A percentile compares a stretch with the other conserved stretches of the same genome.
Evolutionary conservation across 1,139 yeast species (phyloP).

Genomic region (Kodamaea anthophila): DNA sequence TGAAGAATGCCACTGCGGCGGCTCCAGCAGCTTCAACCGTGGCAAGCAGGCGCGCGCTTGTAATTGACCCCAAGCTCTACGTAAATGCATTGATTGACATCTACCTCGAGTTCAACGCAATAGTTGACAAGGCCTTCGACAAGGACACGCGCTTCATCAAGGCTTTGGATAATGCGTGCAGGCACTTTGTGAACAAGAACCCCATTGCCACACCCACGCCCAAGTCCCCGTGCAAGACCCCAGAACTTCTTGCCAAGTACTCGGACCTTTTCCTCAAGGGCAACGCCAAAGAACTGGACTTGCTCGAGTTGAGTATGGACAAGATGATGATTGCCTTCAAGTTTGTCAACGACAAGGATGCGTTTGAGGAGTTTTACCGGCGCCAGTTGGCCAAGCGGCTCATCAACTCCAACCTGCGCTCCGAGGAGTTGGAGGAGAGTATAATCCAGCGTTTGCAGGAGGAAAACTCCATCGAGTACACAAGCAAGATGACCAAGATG

Average conservation of each 20-base stretch:
- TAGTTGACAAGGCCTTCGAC: slow-evolving; percentile 67
- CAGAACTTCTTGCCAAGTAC: slow-evolving; percentile 86
- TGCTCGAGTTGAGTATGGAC: slow-evolving; percentile 68
- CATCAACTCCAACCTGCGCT: slow-evolving; percentile 76
- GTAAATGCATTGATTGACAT: slow-evolving; percentile 71
- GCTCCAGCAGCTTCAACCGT: no score
- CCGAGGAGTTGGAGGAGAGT: slow-evolving; percentile 78
- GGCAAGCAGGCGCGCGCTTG: slow-evolving; percentile 4
- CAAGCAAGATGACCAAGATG: slow-evolving; percentile 93
- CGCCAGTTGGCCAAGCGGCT: slow-evolving; percentile 84
- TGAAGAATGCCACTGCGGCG: slow-evolving; percentile 36
- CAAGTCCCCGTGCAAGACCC: slow-evolving; percentile 55
- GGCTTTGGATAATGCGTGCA: slow-evolving; percentile 86
- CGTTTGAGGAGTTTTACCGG: slow-evolving; percentile 90
- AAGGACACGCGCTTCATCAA: slow-evolving; percentile 76
- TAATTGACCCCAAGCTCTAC: slow-evolving; percentile 68
- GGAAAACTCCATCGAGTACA: slow-evolving; percentile 88
- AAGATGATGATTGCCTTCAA: slow-evolving; percentile 85
- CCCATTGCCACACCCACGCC: slow-evolving; percentile 65
- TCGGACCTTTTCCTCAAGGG: slow-evolving; percentile 79
- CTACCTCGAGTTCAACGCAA: slow-evolving; percentile 58
- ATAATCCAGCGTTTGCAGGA: slow-evolving; percentile 84
- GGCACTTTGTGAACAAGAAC: slow-evolving; percentile 76
- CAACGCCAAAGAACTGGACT: slow-evolving; percentile 63
- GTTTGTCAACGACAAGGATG: slow-evolving; percentile 89